These are phyloP conservation scores for Amanita jacksonii DNA, from an alignment of 768 basidiomycete genomes.

Conservation along the genomic window DNA sequence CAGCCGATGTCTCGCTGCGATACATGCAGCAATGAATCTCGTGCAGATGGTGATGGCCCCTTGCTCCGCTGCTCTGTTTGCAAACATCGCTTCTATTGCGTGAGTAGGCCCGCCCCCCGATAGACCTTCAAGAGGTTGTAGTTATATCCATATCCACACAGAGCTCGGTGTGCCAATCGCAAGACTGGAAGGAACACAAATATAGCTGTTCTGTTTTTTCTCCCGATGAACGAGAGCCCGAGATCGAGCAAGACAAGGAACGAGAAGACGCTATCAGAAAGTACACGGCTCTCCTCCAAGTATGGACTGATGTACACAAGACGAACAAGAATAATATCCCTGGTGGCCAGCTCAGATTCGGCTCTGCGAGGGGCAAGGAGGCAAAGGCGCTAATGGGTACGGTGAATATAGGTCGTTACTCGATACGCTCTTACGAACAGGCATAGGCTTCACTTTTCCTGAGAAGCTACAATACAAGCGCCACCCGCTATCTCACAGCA, in stretches of 20 bases:
- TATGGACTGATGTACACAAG: neutral
- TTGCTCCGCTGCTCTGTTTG: slow-evolving; percentile 7
- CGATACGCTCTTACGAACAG: neutral
- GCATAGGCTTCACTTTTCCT: slow-evolving; percentile 2
- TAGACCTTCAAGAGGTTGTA: neutral
- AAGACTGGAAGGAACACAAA: slow-evolving; percentile 9
- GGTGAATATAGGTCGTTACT: too few species aligned
- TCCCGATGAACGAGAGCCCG: neutral
- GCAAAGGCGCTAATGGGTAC: neutral
- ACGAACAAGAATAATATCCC: neutral
- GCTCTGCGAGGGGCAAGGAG: neutral
- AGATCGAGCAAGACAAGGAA: neutral
- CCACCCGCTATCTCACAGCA: neutral
- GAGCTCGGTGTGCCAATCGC: slow-evolving; percentile 3
- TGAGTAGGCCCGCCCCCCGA: neutral
- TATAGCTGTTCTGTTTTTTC: slow-evolving; percentile 2
- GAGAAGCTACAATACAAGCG: slow-evolving; percentile 3
- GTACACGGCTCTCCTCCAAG: neutral
- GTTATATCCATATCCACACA: neutral
- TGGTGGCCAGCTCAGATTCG: neutral
- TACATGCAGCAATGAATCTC: slow-evolving; percentile 4
- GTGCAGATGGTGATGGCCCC: neutral
- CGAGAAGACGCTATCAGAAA: neutral
- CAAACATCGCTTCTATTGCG: slow-evolving; percentile 7
- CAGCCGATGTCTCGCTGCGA: neutral